Conservation (phyloP, 768 basidiomycete species). For the Butyriboletus loyo region DNA sequence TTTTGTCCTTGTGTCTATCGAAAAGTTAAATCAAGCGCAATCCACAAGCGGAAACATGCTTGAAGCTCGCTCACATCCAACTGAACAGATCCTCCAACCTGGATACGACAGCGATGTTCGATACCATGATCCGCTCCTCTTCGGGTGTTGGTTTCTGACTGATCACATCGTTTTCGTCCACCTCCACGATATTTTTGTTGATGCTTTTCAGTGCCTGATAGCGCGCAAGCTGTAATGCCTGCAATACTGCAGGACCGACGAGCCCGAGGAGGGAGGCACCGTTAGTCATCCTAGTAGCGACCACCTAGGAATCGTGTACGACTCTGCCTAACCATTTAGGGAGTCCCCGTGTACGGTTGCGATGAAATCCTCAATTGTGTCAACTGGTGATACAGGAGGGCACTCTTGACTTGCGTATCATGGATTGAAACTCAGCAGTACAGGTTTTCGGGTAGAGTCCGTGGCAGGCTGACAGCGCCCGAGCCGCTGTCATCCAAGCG, state of each 20-base stretch:
- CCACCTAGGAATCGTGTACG: no score
- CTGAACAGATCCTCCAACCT: conserved; percentile 18
- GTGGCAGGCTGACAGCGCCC: no score
- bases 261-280: not conserved
- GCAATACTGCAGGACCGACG: conserved; percentile 6
- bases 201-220: conserved; percentile 5
- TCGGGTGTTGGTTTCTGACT: conserved; percentile 12
- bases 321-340: no score
- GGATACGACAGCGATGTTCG: conserved; percentile 8
- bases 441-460: no score
- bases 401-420: no score
- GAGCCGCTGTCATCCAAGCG: no score
- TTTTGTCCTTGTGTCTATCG: conserved; percentile 12
- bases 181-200: not conserved
- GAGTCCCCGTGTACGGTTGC: no score
- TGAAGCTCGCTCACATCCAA: conserved; percentile 5
- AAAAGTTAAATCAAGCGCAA: not conserved
- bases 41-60: not conserved
- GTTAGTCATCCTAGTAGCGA: no score
- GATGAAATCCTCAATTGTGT: no score
- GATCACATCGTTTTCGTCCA: conserved; percentile 11
- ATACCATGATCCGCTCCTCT: conserved; percentile 11
- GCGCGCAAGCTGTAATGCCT: conserved; percentile 10
- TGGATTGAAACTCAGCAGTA: no score
- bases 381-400: no score